A percentile compares a stretch with the other conserved stretches of the same genome.
Evolutionary conservation across 176 grass and related monocot species (phyloP).

Genomic region (Aegilops bicornis): DNA sequence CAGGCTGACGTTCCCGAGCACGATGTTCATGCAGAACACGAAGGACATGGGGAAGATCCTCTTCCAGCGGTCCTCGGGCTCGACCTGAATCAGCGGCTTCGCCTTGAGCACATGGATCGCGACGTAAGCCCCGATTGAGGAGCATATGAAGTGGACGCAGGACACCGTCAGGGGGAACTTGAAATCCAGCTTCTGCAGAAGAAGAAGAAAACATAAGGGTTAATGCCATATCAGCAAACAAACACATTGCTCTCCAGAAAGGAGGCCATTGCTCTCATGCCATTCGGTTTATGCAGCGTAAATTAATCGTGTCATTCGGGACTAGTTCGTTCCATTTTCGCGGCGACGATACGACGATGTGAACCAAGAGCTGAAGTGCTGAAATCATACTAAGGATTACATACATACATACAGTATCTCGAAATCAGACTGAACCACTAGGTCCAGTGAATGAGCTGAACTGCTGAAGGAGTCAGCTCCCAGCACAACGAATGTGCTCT

Average conservation of each 20-base stretch:
- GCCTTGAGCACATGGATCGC: slow-evolving; percentile 76
- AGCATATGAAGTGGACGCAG: slow-evolving; percentile 97
- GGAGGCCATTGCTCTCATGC: too few species aligned
- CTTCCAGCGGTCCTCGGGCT: slow-evolving; percentile 80
- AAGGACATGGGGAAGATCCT: slow-evolving; percentile 99
- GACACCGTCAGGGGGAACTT: slow-evolving; percentile 96
- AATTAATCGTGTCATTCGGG: too few species aligned
- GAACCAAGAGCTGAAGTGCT: background rate
- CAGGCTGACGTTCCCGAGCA: slow-evolving; percentile 91
- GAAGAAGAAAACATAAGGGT: background rate
- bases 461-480: background rate
- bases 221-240: background rate
- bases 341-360: too few species aligned
- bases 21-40: slow-evolving; percentile 98
- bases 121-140: slow-evolving; percentile 77
- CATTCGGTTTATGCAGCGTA: too few species aligned
- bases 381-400: too few species aligned
- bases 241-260: background rate
- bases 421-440: background rate
- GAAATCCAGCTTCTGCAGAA: slow-evolving; percentile 87
- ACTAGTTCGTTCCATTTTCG: background rate
- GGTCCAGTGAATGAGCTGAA: too few species aligned
- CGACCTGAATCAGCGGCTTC: slow-evolving; percentile 83
- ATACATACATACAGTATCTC: too few species aligned
- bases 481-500: background rate